phyloP scores from a whole-genome alignment of 2,329 filamentous ascomycete species.

The Botryotinia calthae region DNA sequence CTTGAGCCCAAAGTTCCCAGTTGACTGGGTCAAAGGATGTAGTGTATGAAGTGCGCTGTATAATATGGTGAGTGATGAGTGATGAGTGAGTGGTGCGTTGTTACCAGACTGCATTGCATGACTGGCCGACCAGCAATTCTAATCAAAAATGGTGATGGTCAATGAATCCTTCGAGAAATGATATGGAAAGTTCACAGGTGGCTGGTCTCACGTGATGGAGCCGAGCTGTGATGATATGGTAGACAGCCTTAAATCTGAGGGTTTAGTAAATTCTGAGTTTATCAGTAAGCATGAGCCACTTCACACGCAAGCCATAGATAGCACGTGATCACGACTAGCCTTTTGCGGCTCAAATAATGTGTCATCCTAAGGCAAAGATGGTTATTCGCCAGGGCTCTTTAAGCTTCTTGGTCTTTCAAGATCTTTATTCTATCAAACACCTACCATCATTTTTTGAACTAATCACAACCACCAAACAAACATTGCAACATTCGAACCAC shows the following conservation, averaged over 20 bases:
- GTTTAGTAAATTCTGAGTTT: too few species aligned
- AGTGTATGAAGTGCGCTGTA: background rate
- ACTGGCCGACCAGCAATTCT: background rate
- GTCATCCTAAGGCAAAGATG: constrained; percentile 18
- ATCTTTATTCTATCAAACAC: constrained; percentile 16
- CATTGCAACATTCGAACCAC: background rate
- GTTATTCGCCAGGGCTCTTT: constrained; percentile 9
- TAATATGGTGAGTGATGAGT: background rate
- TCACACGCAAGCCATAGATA: background rate
- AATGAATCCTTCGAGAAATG: background rate
- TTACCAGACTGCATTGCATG: background rate
- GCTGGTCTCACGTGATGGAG: background rate
- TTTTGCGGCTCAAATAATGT: background rate
- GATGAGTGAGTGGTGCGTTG: background rate
- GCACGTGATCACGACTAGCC: background rate
- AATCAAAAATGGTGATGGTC: background rate
- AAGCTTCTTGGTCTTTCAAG: constrained; percentile 17
- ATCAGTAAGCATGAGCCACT: background rate
- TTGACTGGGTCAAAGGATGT: background rate
- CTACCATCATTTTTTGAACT: background rate
- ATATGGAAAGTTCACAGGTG: background rate
- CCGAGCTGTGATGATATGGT: too few species aligned
- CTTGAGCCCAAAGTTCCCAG: background rate
- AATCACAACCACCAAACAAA: background rate
- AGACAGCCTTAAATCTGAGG: background rate